Evolutionary conservation across 306 rosid genomes (phyloP).

Genomic region (Inga oerstediana): DNA sequence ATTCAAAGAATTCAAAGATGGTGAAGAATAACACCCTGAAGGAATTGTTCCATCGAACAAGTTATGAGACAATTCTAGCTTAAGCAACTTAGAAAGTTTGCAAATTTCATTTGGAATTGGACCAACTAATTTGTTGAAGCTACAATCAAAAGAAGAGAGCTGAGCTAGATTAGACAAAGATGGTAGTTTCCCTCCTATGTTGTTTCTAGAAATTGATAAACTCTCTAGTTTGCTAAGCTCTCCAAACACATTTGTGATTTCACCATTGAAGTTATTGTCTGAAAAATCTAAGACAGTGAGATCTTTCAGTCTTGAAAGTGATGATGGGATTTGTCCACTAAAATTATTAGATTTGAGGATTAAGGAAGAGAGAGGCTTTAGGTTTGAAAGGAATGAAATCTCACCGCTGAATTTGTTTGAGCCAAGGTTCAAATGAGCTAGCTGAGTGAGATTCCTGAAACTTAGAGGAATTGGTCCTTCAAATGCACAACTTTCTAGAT

Average conservation of each 20-base stretch:
- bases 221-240: neutral
- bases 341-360: neutral
- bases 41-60: too few species aligned
- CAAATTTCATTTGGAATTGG: neutral
- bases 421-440: too few species aligned
- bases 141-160: neutral
- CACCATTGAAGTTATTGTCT: neutral
- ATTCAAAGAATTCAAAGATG: too few species aligned
- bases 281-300: neutral
- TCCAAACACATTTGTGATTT: neutral
- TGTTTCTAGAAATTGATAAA: neutral
- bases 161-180: neutral
- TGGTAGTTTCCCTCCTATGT: neutral
- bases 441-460: too few species aligned
- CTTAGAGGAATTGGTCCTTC: too few species aligned
- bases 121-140: conserved; percentile 13
- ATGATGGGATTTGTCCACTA: neutral
- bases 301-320: neutral
- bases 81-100: neutral
- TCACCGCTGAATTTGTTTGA: conserved; percentile 13
- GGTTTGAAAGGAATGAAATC: conserved; percentile 10
- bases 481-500: too few species aligned
- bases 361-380: neutral
- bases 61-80: too few species aligned
- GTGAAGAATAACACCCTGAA: too few species aligned